These are phyloP conservation scores for Cordyceps fumosorosea DNA, from an alignment of 2,329 filamentous ascomycete species.

Conservation along the genomic window DNA sequence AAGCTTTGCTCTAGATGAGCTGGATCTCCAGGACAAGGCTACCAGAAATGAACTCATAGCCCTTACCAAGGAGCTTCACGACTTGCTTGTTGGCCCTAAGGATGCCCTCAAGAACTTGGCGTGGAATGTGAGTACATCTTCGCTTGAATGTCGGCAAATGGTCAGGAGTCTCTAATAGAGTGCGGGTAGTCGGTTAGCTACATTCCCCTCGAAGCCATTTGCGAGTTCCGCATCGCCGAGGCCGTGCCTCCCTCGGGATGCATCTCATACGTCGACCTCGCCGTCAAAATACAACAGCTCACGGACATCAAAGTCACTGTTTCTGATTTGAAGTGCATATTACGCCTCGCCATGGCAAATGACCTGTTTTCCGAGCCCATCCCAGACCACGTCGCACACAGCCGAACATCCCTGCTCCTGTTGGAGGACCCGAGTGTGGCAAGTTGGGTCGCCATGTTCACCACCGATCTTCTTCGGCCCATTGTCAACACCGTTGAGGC, in stretches of 20 bases:
- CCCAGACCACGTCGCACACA: conserved; percentile 33
- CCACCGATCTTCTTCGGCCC: conserved; percentile 25
- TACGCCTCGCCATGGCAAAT: conserved; percentile 34
- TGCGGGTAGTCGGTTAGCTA: conserved; percentile 20
- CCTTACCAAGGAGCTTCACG: conserved; percentile 19
- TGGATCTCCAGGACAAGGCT: neutral
- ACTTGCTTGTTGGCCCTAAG: conserved; percentile 18
- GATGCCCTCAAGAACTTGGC: conserved; percentile 14
- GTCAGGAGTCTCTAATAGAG: neutral
- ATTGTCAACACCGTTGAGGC: conserved; percentile 26
- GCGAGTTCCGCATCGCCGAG: conserved; percentile 25
- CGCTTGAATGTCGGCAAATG: neutral
- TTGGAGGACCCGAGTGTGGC: conserved; percentile 21
- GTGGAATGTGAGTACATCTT: conserved; percentile 3
- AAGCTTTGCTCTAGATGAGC: conserved; percentile 16
- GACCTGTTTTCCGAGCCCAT: conserved; percentile 33
- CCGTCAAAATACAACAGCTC: conserved; percentile 25
- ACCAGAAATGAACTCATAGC: conserved; percentile 18
- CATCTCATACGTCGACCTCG: conserved; percentile 24
- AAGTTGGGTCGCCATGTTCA: conserved; percentile 27
- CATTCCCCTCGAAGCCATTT: conserved; percentile 25
- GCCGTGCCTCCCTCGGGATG: conserved; percentile 21
- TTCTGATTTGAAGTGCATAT: conserved; percentile 27
- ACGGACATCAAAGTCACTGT: conserved; percentile 30
- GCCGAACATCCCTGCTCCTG: conserved; percentile 26